phyloP scores from a whole-genome alignment of 257 asterid species.

The Craterostigma plantagineum region DNA sequence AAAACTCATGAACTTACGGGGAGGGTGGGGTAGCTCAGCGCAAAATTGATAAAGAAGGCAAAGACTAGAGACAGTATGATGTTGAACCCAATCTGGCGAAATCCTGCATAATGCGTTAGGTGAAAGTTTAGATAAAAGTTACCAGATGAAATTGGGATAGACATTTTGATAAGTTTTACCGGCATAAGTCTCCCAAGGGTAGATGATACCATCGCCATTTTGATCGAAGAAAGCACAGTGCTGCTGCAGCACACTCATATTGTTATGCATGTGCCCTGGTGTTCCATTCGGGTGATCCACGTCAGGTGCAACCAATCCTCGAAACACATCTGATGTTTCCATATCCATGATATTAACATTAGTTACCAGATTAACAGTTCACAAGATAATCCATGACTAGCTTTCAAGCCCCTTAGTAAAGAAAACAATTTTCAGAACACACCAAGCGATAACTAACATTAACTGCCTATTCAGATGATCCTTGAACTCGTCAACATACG shows the following conservation, averaged over 20 bases:
- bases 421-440: no score
- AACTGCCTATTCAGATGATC: no score
- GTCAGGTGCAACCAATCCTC: constrained; percentile 55
- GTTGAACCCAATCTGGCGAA: constrained; percentile 63
- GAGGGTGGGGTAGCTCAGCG: constrained; percentile 49
- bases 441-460: no score
- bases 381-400: not conserved
- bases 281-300: constrained; percentile 72
- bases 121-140: no score
- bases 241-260: constrained; percentile 70
- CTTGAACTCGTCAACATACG: no score
- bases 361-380: not conserved
- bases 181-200: constrained; percentile 52
- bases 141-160: no score
- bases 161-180: no score
- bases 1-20: constrained; percentile 35
- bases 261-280: constrained; percentile 36
- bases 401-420: not conserved
- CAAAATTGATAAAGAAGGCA: constrained; percentile 32
- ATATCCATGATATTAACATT: not conserved
- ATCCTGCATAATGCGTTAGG: constrained; percentile 20
- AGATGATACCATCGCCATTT: constrained; percentile 58
- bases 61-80: constrained; percentile 30
- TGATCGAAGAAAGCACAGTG: constrained; percentile 76
- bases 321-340: constrained; percentile 38